These are phyloP conservation scores for cucumber (Cucumis sativus) DNA, from an alignment of 306 rosid species.

Conservation along the genomic window DNA sequence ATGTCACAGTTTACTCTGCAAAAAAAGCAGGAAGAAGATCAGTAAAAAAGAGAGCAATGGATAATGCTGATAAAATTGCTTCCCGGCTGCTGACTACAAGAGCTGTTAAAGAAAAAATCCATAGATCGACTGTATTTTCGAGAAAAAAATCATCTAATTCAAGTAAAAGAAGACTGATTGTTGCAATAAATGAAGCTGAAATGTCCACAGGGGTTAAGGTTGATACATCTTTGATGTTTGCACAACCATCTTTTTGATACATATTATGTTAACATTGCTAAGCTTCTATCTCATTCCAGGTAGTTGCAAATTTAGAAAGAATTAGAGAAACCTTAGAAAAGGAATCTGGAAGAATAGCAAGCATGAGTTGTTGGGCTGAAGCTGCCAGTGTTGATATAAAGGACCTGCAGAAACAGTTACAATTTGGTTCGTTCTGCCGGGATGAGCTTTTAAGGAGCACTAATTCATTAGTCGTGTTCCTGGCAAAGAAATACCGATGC, in stretches of 20 bases:
- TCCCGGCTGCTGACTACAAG: conserved; percentile 19
- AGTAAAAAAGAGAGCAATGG: conserved; percentile 25
- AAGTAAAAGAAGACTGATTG: conserved; percentile 29
- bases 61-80: conserved; percentile 10
- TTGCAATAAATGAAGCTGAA: conserved; percentile 60
- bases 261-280: no score
- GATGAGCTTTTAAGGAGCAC: conserved; percentile 76
- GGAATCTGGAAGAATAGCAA: conserved; percentile 42
- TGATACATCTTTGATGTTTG: conserved; percentile 9
- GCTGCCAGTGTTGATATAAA: conserved; percentile 57
- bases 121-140: conserved; percentile 18
- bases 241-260: background rate
- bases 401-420: conserved; percentile 38
- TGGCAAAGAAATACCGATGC: conserved; percentile 70
- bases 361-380: conserved; percentile 71
- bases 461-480: conserved; percentile 52
- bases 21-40: conserved; percentile 38
- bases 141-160: conserved; percentile 24
- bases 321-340: conserved; percentile 47
- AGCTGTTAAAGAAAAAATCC: conserved; percentile 14
- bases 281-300: conserved; percentile 25
- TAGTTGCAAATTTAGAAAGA: conserved; percentile 59
- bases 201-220: conserved; percentile 76
- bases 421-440: conserved; percentile 53
- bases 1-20: conserved; percentile 36